Evolutionary conservation across 139 green algal species (phyloP).

Genomic region (Volvox reticuliferus): DNA sequence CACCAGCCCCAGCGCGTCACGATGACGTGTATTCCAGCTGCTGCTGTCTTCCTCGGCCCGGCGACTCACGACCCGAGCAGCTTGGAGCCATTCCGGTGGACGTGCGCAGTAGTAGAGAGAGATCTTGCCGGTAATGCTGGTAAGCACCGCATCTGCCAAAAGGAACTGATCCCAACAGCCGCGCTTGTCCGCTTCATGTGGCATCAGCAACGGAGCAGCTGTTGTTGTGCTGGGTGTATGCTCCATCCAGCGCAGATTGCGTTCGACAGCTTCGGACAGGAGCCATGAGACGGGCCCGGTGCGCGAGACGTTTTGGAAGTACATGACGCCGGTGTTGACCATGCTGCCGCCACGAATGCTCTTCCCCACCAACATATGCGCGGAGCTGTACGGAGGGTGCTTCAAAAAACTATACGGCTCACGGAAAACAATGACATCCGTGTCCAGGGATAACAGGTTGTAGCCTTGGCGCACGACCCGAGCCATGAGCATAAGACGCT

Average conservation of each 20-base stretch:
- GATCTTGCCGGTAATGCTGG: not conserved
- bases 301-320: slow-evolving; percentile 4
- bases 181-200: slow-evolving; percentile 16
- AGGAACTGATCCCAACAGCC: slow-evolving; percentile 51
- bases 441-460: slow-evolving; percentile 44
- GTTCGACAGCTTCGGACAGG: slow-evolving; percentile 14
- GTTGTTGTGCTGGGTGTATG: not conserved
- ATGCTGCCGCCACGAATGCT: not conserved
- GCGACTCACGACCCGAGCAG: not conserved
- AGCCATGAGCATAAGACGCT: slow-evolving; percentile 28
- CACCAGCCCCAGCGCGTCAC: not conserved
- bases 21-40: slow-evolving; percentile 1
- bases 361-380: slow-evolving; percentile 1
- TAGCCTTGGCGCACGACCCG: slow-evolving; percentile 19
- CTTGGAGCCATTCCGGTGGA: not conserved
- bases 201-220: not conserved
- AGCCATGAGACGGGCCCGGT: slow-evolving; percentile 4
- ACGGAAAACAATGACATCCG: slow-evolving; percentile 40
- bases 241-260: slow-evolving; percentile 44
- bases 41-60: not conserved
- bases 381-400: slow-evolving; percentile 9
- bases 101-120: slow-evolving; percentile 18
- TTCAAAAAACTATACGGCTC: slow-evolving; percentile 43
- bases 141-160: slow-evolving; percentile 26
- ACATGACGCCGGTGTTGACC: slow-evolving; percentile 45